These are phyloP conservation scores for Isochrysis galbana DNA, from an alignment of 78 protist species.

Conservation along the genomic window DNA sequence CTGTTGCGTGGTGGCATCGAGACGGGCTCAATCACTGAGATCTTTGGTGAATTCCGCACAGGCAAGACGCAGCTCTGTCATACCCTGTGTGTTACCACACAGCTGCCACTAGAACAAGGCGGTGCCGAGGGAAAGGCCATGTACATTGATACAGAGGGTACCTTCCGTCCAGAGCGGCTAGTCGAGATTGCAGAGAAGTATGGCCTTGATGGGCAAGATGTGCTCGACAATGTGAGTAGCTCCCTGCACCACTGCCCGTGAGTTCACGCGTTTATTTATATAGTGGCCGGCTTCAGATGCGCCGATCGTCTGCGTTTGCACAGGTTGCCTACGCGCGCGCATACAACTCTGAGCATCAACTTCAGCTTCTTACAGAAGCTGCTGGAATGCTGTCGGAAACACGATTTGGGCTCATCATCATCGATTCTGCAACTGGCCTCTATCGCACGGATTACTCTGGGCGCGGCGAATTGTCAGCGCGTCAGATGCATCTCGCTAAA, in stretches of 20 bases:
- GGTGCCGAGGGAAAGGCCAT: constrained; percentile 99
- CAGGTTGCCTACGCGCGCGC: constrained; percentile 93
- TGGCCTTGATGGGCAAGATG: constrained; percentile 66
- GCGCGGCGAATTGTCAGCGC: constrained; percentile 94
- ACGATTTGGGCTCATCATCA: constrained; percentile 36
- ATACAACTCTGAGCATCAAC: constrained; percentile 73
- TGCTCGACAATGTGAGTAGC: constrained; percentile 87
- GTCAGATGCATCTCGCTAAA: constrained; percentile 96
- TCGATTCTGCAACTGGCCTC: constrained; percentile 19
- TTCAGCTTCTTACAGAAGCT: constrained; percentile 68
- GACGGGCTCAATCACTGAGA: constrained; percentile 97
- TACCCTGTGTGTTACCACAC: constrained; percentile 95
- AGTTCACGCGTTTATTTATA: no score
- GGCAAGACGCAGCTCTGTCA: constrained; percentile 99
- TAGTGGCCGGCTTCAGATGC: no score
- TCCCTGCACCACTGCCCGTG: neutral
- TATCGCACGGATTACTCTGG: constrained; percentile 97
- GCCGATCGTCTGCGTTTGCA: no score
- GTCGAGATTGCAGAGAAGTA: constrained; percentile 81
- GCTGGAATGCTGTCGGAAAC: constrained; percentile 97
- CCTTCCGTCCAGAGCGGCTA: constrained; percentile 98
- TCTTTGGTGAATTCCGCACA: constrained; percentile 99
- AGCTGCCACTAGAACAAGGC: constrained; percentile 76
- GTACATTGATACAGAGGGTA: constrained; percentile 99
- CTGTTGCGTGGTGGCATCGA: constrained; percentile 97